These are phyloP conservation scores for Phycomyces blakesleeanus DNA, from an alignment of 192 early-diverging fungal genomes.

Conservation along the genomic window DNA sequence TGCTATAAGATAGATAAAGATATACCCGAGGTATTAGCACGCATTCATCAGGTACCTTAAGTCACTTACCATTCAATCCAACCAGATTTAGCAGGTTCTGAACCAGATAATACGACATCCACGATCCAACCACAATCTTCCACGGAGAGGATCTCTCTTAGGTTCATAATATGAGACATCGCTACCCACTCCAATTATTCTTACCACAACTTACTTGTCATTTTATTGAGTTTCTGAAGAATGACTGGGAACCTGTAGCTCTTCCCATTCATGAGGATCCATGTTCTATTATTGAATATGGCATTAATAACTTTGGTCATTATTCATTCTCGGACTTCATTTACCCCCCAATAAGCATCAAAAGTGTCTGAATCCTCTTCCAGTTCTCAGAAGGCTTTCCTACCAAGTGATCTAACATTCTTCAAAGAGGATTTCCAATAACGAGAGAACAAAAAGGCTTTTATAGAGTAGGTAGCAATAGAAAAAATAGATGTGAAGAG, in stretches of 20 bases:
- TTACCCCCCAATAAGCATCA: conserved; percentile 39
- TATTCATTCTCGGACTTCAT: background rate
- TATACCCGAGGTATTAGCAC: background rate
- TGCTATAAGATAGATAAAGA: conserved; percentile 40
- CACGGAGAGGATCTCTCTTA: conserved; percentile 47
- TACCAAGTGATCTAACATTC: conserved; percentile 91
- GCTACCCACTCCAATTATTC: conserved; percentile 27
- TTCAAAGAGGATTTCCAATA: conserved; percentile 87
- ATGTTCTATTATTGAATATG: conserved; percentile 15
- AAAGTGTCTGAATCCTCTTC: conserved; percentile 74
- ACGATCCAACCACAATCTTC: conserved; percentile 69
- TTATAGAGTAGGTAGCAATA: no score
- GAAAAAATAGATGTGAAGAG: background rate
- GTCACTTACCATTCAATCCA: conserved; percentile 61
- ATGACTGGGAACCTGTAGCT: conserved; percentile 23
- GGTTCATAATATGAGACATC: conserved; percentile 3
- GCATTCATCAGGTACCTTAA: background rate
- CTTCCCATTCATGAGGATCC: conserved; percentile 20
- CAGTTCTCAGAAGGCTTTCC: conserved; percentile 86
- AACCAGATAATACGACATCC: conserved; percentile 59
- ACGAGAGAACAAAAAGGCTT: conserved; percentile 82
- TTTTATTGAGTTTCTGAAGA: conserved; percentile 26
- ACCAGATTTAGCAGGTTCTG: conserved; percentile 67
- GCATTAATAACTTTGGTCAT: background rate
- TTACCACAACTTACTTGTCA: conserved; percentile 18